Evolutionary conservation across 2,329 filamentous ascomycete genomes (phyloP).

Genomic region (Fusarium xylarioides): DNA sequence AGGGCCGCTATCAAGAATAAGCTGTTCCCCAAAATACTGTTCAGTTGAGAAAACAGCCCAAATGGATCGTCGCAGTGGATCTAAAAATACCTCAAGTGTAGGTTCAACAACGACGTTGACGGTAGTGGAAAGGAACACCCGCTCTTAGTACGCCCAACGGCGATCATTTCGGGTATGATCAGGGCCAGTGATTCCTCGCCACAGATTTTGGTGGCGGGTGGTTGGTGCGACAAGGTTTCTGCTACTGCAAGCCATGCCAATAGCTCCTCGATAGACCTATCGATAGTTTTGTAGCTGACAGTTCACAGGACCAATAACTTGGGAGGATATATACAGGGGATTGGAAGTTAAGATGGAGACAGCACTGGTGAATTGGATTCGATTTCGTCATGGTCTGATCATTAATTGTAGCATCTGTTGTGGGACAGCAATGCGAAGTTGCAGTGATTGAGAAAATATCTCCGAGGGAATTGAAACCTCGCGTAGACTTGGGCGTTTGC

Average conservation of each 20-base stretch:
- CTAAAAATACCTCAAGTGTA: neutral
- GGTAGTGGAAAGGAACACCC: neutral
- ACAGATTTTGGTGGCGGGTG: neutral
- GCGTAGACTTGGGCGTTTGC: neutral
- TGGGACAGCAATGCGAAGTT: neutral
- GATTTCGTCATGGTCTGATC: neutral
- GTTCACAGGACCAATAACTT: neutral
- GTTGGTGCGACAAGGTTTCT: neutral
- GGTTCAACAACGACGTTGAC: neutral
- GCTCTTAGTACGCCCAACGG: neutral
- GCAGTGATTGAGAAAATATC: neutral
- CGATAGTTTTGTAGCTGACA: neutral
- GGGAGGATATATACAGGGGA: neutral
- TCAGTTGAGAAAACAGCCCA: too few species aligned
- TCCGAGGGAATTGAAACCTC: neutral
- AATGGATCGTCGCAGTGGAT: rapidly evolving
- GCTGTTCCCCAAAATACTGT: neutral
- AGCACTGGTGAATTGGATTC: neutral
- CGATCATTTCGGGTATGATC: neutral
- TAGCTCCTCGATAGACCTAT: neutral
- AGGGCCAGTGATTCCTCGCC: neutral
- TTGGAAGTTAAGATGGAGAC: neutral
- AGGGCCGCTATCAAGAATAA: rapidly evolving
- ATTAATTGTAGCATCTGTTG: neutral
- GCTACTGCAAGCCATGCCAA: neutral